phyloP scores from a whole-genome alignment of 2,329 filamentous ascomycete genomes.

The Epichloe scottii region DNA sequence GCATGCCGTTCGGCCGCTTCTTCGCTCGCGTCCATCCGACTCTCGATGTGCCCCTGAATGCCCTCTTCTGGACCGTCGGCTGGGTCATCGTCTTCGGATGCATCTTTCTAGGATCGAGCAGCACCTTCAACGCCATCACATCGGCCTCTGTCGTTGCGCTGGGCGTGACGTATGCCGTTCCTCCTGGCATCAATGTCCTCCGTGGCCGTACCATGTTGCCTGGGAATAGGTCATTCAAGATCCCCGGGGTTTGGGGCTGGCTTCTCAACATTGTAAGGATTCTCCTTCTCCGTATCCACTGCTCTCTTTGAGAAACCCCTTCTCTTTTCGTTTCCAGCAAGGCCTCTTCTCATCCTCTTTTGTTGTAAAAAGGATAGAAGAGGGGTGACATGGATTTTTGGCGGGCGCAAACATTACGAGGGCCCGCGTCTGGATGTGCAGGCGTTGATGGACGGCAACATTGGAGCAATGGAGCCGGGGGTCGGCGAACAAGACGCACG shows the following conservation, averaged over 20 bases:
- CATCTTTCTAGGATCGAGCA: slow-evolving; percentile 54
- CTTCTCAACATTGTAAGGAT: slow-evolving; percentile 16
- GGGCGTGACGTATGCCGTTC: slow-evolving; percentile 63
- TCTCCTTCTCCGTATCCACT: neutral
- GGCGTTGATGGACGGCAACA: slow-evolving; percentile 1
- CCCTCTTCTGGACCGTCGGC: slow-evolving; percentile 46
- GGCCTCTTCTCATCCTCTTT: neutral
- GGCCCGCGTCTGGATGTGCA: slow-evolving; percentile 19
- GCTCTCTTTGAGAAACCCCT: no score
- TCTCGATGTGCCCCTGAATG: slow-evolving; percentile 55
- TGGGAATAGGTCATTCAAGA: slow-evolving; percentile 26
- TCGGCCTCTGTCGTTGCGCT: slow-evolving; percentile 62
- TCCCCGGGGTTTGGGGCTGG: slow-evolving; percentile 25
- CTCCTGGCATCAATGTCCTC: slow-evolving; percentile 55
- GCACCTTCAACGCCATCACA: slow-evolving; percentile 61
- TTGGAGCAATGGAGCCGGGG: slow-evolving; percentile 4
- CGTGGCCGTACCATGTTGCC: slow-evolving; percentile 56
- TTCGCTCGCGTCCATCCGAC: slow-evolving; percentile 49
- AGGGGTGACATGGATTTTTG: slow-evolving; percentile 31
- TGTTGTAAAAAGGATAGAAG: no score
- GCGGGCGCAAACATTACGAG: slow-evolving; percentile 34
- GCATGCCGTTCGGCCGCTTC: slow-evolving; percentile 49
- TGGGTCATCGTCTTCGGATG: slow-evolving; percentile 57
- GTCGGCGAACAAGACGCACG: neutral
- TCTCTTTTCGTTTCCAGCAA: neutral